A percentile compares a stretch with the other conserved stretches of the same genome.
phyloP scores from a whole-genome alignment of 371 early-diverging fungal genomes.

The Actinomortierella wolfii region DNA sequence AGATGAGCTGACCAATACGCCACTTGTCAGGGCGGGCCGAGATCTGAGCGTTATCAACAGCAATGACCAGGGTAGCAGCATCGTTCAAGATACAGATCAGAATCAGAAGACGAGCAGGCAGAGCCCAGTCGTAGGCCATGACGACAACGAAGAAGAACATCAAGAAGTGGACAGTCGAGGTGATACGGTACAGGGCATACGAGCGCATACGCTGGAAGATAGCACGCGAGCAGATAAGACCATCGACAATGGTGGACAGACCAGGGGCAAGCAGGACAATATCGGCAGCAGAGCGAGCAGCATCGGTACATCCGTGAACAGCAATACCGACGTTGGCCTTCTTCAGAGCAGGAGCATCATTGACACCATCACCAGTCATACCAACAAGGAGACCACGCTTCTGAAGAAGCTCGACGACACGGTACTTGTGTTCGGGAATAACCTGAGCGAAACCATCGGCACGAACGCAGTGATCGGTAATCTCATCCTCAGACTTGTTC shows the following conservation, averaged over 20 bases:
- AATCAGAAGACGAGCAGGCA: slow-evolving; percentile 74
- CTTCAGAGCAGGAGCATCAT: slow-evolving; percentile 92
- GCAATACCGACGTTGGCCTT: slow-evolving; percentile 78
- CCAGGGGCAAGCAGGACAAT: slow-evolving; percentile 87
- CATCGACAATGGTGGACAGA: slow-evolving; percentile 86
- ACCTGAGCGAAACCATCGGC: slow-evolving; percentile 97
- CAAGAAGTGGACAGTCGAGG: slow-evolving; percentile 87
- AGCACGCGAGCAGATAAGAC: slow-evolving; percentile 77
- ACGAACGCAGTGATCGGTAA: slow-evolving; percentile 78
- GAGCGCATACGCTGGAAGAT: slow-evolving; percentile 93
- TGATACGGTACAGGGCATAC: slow-evolving; percentile 88
- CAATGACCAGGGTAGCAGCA: slow-evolving; percentile 84
- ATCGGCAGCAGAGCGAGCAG: slow-evolving; percentile 89
- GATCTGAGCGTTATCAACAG: slow-evolving; percentile 85
- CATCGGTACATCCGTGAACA: slow-evolving; percentile 88
- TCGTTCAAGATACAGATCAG: slow-evolving; percentile 84
- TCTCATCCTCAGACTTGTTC: slow-evolving; percentile 82
- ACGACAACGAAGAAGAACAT: slow-evolving; percentile 87
- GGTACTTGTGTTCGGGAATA: slow-evolving; percentile 95
- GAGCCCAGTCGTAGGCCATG: slow-evolving; percentile 67
- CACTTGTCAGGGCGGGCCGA: slow-evolving; percentile 84
- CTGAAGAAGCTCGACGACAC: slow-evolving; percentile 88
- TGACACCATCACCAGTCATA: slow-evolving; percentile 93
- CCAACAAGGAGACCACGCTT: slow-evolving; percentile 72
- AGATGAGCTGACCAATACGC: slow-evolving; percentile 83